phyloP scores from a whole-genome alignment of 768 basidiomycete genomes.

The Filobasidium floriforme region DNA sequence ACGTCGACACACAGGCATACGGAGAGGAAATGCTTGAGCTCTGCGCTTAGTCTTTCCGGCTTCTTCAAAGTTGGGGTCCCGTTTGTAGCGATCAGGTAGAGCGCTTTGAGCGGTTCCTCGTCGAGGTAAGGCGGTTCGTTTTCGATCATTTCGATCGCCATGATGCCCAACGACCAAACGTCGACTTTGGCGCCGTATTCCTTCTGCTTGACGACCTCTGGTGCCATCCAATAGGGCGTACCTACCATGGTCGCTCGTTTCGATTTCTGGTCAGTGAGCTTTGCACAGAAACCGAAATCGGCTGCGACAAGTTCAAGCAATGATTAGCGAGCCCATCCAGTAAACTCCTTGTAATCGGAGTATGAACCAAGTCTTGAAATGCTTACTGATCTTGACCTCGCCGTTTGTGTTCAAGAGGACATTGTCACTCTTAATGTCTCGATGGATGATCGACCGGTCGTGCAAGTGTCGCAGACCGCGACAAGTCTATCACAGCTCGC shows the following conservation, averaged over 20 bases:
- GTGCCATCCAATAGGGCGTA: slow-evolving; percentile 99
- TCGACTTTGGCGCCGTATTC: slow-evolving; percentile 99
- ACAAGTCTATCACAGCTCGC: slow-evolving; percentile 61
- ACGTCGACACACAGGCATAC: slow-evolving; percentile 99
- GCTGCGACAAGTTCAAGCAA: slow-evolving; percentile 50
- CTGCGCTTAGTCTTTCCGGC: slow-evolving; percentile 80
- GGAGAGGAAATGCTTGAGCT: slow-evolving; percentile 91
- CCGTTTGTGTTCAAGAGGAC: slow-evolving; percentile 87
- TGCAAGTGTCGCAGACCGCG: slow-evolving; percentile 89
- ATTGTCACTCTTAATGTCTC: slow-evolving; percentile 95
- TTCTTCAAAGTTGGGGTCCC: slow-evolving; percentile 97
- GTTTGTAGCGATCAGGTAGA: slow-evolving; percentile 97
- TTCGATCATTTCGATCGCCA: slow-evolving; percentile 88
- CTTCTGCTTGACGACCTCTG: slow-evolving; percentile 93
- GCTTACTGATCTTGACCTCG: slow-evolving; percentile 92
- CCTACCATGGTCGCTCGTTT: slow-evolving; percentile 98
- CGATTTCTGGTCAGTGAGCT: slow-evolving; percentile 90
- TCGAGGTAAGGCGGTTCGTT: slow-evolving; percentile 94
- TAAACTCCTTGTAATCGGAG: background rate
- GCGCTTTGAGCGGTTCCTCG: slow-evolving; percentile 90
- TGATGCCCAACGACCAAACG: slow-evolving; percentile 93
- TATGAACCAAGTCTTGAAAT: background rate
- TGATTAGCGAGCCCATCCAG: no score
- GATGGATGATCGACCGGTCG: slow-evolving; percentile 87
- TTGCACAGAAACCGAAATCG: slow-evolving; percentile 94